Base-by-base conservation (phyloP, 2,329 filamentous ascomycete genomes). In the Microascus cirrosus region DNA sequence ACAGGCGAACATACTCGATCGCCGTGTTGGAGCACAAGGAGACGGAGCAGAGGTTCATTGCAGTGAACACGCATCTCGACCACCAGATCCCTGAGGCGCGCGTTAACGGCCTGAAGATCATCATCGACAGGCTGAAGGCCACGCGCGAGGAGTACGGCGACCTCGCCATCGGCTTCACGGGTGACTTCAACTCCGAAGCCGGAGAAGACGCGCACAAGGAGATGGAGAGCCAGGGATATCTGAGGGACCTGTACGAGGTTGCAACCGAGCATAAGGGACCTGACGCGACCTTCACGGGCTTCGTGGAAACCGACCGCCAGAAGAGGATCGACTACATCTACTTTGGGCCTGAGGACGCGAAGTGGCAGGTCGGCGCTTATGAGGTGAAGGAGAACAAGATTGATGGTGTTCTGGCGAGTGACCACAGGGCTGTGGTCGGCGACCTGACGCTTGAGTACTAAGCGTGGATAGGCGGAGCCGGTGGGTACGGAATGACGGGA, bases 21-120 rank as follows among this genome's bases (percentile, higher is more conserved):
- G 85, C 78, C 6, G 73, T 75, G 13, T 87, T 89, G 65, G 65
- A 74, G 35, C 79, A 87, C 66, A 66, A 66, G n/a, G 62, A 61
- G 3, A 81, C 75, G 7, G 74, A 74, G 8, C 72, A 72, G 50
- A 69, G 69, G 8, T 73, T 87, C 24, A 70, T 85, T 11, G 78
- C 84, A 15, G 79, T 87, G 72, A 84, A 78, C 69, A 90, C 87
- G 7, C 87, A 90, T 66, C 77, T 89, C 24, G 87, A 90, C 66
- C 78, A 89, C 63, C 68, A 73, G 34, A 84, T 85, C 22, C 66
- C 69, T 10, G 65, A 72, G 54, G 79, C 84, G 2, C 75, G 86
- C 11, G 68, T 74, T 62, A 75, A 85, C 66, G 81, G 81, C 63
- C 80, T 84, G 45, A 74, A 76, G 64, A 71, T 87, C 13, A 76